Evolutionary conservation across 257 asterid species (phyloP).

Genomic region (Solanum piurae): DNA sequence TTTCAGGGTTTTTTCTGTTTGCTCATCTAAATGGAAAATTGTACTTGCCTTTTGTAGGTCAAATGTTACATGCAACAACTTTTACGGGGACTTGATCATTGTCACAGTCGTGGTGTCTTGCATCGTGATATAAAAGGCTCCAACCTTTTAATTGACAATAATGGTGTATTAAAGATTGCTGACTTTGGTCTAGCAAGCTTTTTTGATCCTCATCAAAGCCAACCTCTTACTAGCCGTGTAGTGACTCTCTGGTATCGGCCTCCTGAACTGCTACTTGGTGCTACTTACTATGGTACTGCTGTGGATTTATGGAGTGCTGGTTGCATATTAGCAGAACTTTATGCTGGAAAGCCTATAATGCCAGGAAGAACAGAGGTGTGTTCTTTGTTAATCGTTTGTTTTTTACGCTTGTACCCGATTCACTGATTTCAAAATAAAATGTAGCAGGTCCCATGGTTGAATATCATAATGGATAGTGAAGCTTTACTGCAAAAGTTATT

Average conservation of each 20-base stretch:
- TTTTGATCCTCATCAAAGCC: constrained; percentile 62
- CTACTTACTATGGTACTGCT: constrained; percentile 75
- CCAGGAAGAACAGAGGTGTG: constrained; percentile 94
- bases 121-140: constrained; percentile 98
- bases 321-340: constrained; percentile 88
- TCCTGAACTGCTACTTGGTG: constrained; percentile 93
- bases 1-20: neutral
- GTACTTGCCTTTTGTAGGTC: constrained; percentile 36
- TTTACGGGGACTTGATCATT: constrained; percentile 73
- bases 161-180: constrained; percentile 79
- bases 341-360: constrained; percentile 95
- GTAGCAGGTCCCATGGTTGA: neutral
- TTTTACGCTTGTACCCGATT: neutral
- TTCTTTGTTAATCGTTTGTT: neutral
- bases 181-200: constrained; percentile 92
- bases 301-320: constrained; percentile 98
- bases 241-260: constrained; percentile 97
- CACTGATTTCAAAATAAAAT: neutral
- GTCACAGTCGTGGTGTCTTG: constrained; percentile 72
- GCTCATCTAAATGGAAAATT: neutral
- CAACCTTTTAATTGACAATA: constrained; percentile 78
- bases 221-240: constrained; percentile 87
- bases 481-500: neutral
- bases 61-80: constrained; percentile 93
- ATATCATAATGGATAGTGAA: neutral